These are phyloP conservation scores for Sedum album DNA, from an alignment of 164 flowering plant species.

Conservation along the genomic window DNA sequence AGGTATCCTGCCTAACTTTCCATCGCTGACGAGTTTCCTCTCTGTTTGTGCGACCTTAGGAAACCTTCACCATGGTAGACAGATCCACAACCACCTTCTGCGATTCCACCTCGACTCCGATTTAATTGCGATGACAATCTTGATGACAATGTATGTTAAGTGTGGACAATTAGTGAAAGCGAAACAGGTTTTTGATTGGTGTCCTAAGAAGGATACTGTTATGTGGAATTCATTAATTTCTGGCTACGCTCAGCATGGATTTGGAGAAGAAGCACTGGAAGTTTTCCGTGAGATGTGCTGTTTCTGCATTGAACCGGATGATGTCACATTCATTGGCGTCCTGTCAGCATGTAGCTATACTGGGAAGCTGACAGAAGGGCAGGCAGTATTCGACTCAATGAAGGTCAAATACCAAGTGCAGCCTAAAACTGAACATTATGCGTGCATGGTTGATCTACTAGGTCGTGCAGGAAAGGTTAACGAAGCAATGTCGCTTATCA, in stretches of 20 bases:
- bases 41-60: slow-evolving; percentile 64
- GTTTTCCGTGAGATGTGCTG: slow-evolving; percentile 51
- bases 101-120: slow-evolving; percentile 42
- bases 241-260: slow-evolving; percentile 59
- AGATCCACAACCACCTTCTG: slow-evolving; percentile 52
- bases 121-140: slow-evolving; percentile 47
- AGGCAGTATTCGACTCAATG: slow-evolving; percentile 54
- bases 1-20: slow-evolving; percentile 36
- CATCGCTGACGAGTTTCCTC: slow-evolving; percentile 51
- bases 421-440: slow-evolving; percentile 59
- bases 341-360: slow-evolving; percentile 64
- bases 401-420: slow-evolving; percentile 35
- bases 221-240: slow-evolving; percentile 87
- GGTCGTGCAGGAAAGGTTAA: slow-evolving; percentile 59
- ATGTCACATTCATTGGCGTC: slow-evolving; percentile 25
- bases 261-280: slow-evolving; percentile 52
- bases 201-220: slow-evolving; percentile 47
- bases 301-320: slow-evolving; percentile 40
- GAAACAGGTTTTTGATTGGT: slow-evolving; percentile 43
- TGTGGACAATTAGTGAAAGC: slow-evolving; percentile 64
- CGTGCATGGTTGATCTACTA: slow-evolving; percentile 77
- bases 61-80: slow-evolving; percentile 59
- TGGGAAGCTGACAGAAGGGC: slow-evolving; percentile 59
- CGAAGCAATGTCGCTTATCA: slow-evolving; percentile 53
- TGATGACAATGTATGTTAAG: slow-evolving; percentile 67